Base-by-base conservation (phyloP, 2,329 filamentous ascomycete species). In the Alternaria arborescens region DNA sequence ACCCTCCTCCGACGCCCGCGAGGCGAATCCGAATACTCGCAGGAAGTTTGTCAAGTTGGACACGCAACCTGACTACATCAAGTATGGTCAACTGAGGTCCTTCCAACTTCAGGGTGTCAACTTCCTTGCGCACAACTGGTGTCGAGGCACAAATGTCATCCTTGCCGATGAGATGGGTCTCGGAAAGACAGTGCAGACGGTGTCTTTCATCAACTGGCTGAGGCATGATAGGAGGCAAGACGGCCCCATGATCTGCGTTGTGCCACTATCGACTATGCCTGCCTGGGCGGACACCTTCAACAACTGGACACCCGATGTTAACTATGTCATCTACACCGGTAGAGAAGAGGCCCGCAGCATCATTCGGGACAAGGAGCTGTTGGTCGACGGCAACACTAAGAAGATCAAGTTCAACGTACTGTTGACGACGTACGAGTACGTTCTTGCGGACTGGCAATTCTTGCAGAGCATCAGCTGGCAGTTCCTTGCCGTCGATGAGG, bases 251-350 rank as follows among this genome's bases (percentile, higher is more conserved):
- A 88, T 99, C 43, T 94, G 98, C 61, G 93, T 98, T n/a, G 95
- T 97, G 8, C 95, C 95, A 28, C 85, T 99, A 24, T 98, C 94
- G 62, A 97, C 97, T 48, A 97, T 99, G 82, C 94, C 95, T 7
- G 93, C 95, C 3, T 99, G 95, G 95, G 95, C 93, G 46, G 95
- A 99, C 74, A 99, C 95, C 0, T 97, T 99, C 79, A 95, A 97
- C 78, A 85, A 91, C 66, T 99, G 95, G 95, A 89, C 95, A 3
- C 95, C 95, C 0, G 94, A 98, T 75, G 81, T 98, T 64, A 98
- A 99, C 79, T 98, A 97, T 78, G 92, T 99, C 59, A 92, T 97
- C 54, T 99, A 99, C 79, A 92, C 94, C 53, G 95, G 96, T 52
- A 94, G 93, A 55, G 91, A 95, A 76, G 87, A 90, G 34, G 90